Base-by-base conservation (phyloP, 495 filamentous ascomycete genomes). In the Barbatosphaeria neglecta region DNA sequence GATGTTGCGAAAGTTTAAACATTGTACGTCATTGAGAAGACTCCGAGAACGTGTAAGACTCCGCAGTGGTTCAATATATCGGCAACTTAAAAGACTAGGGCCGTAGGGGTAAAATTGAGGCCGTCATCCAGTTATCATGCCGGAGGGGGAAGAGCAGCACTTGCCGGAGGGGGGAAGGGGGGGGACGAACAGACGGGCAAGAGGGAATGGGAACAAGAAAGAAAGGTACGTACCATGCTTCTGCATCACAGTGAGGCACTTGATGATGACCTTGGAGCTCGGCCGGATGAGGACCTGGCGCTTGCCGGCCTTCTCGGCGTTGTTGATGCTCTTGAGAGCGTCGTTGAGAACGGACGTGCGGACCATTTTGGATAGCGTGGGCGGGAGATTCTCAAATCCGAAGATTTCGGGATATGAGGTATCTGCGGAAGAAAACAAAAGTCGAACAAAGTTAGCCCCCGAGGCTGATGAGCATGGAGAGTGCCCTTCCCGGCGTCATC, bases 111-210 rank as follows among this genome's bases (percentile, higher is more conserved):
- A 61, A 56, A 63, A 77, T 39, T 75, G 82, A 84, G 81, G 89
- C 78, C 79, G 76, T 82, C 79, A 83, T 85, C 90, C 93, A 97
- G 92, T 97, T 97, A 96, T 97, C 87, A 95, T 78, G 83, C 89
- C 90, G 92, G 88, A 66, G 39, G 24, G 25, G 45, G 16, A 16
- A 18, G 23, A 16, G 22, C 25, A 20, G 23, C 42, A 25, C n/a
- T n/a, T n/a, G n/a, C n/a, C n/a, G n/a, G n/a, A n/a, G n/a, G n/a
- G n/a, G n/a, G n/a, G n/a, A 89, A 66, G 39, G 24, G 25, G 45
- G 16, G 18, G 20, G 23, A 16, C 19, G 31, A 20, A 20, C 42
- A 25, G 43, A 46, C 20, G 8, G 11, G 15, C 19, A 37, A 13
- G 9, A 13, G 15, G 45, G 22, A 56, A 45, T 50, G 28, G 22